A percentile compares a stretch with the other conserved stretches of the same genome.
Conservation (phyloP, 1,284 basidiomycete genomes). For the Cerrena zonata region DNA sequence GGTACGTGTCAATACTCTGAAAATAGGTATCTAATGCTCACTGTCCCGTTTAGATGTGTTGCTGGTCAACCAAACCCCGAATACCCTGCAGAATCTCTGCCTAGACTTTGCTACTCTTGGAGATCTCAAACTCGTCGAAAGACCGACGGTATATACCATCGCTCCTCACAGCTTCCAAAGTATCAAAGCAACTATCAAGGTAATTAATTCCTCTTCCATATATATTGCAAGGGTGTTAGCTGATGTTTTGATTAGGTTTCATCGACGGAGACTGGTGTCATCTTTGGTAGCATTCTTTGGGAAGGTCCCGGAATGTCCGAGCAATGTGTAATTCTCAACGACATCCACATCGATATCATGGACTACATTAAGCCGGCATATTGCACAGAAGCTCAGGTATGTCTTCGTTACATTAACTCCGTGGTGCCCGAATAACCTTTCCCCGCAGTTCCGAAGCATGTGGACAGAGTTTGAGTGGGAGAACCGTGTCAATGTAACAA, state of each 20-base stretch:
- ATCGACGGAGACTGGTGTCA: slow-evolving; percentile 95
- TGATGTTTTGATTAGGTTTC: slow-evolving; percentile 48
- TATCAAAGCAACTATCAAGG: slow-evolving; percentile 98
- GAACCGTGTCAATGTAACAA: slow-evolving; percentile 91
- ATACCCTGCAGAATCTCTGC: slow-evolving; percentile 94
- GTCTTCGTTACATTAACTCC: slow-evolving; percentile 16
- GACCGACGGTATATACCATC: slow-evolving; percentile 88
- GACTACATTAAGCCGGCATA: slow-evolving; percentile 98
- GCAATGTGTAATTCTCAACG: slow-evolving; percentile 88
- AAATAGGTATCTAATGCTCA: neutral
- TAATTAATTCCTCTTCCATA: slow-evolving; percentile 21
- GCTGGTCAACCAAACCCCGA: slow-evolving; percentile 92
- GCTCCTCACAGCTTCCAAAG: slow-evolving; percentile 97
- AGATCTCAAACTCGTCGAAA: slow-evolving; percentile 94
- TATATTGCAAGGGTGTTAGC: neutral
- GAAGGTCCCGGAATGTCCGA: slow-evolving; percentile 85
- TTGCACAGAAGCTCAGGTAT: slow-evolving; percentile 89
- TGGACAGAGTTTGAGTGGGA: slow-evolving; percentile 99
- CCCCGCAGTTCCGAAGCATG: slow-evolving; percentile 91
- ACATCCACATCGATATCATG: slow-evolving; percentile 99
- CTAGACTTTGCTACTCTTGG: slow-evolving; percentile 97
- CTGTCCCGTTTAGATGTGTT: slow-evolving; percentile 66
- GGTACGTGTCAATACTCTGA: slow-evolving; percentile 38
- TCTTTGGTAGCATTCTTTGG: slow-evolving; percentile 98
- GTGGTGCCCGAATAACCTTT: slow-evolving; percentile 1